Conservation (phyloP, 1,284 basidiomycete genomes). For the Chondrostereum purpureum region DNA sequence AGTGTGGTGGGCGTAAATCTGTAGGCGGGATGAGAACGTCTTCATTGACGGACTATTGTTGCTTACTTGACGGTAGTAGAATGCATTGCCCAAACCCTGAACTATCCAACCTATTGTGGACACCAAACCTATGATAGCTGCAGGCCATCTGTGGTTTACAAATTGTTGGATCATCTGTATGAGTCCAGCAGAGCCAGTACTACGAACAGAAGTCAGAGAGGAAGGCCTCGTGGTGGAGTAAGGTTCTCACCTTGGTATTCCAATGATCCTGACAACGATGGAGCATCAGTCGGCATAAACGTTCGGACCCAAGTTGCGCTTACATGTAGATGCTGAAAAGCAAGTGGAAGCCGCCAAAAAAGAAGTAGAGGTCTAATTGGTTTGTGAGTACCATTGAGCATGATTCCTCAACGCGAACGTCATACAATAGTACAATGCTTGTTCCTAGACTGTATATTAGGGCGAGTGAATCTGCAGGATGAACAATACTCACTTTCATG, state of each 20-base stretch:
- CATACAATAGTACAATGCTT: constrained; percentile 80
- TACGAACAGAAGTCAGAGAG: constrained; percentile 20
- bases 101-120: constrained; percentile 84
- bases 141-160: constrained; percentile 53
- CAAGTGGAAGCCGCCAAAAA: constrained; percentile 92
- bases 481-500: constrained; percentile 68
- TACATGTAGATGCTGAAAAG: constrained; percentile 85
- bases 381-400: constrained; percentile 20
- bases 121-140: constrained; percentile 74
- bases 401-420: constrained; percentile 17
- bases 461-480: background rate
- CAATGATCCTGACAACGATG: constrained; percentile 62
- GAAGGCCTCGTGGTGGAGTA: constrained; percentile 10
- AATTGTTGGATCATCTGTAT: constrained; percentile 86
- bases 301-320: constrained; percentile 24
- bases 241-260: constrained; percentile 61
- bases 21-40: constrained; percentile 14
- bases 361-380: constrained; percentile 82
- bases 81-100: constrained; percentile 79
- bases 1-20: constrained; percentile 84
- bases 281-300: constrained; percentile 20
- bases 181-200: constrained; percentile 92
- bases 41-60: background rate
- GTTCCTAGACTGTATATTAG: constrained; percentile 56
- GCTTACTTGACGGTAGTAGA: constrained; percentile 73